phyloP scores from a whole-genome alignment of 495 filamentous ascomycete genomes.

The Neurospora sp. region DNA sequence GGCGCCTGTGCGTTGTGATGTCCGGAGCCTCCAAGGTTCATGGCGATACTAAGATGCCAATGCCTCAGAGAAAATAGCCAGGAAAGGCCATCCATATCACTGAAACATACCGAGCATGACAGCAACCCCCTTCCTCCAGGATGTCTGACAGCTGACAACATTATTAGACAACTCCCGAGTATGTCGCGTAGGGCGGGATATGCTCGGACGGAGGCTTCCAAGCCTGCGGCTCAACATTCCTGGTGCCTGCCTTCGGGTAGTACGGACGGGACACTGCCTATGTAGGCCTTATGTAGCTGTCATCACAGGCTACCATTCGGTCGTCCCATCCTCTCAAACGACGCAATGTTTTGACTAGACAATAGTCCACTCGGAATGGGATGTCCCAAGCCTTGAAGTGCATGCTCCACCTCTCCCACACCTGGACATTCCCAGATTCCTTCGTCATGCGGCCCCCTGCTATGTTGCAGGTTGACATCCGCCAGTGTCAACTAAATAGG shows the following conservation, averaged over 20 bases:
- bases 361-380: too few relatives aligned
- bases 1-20: background rate
- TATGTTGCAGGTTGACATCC: background rate
- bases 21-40: background rate
- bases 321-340: background rate
- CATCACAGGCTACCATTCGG: background rate
- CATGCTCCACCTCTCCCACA: background rate
- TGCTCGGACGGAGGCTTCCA: background rate
- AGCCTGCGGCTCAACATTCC: background rate
- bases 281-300: background rate
- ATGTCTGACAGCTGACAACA: background rate
- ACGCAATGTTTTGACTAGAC: background rate
- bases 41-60: background rate
- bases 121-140: background rate
- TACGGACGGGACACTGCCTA: background rate
- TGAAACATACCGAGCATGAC: background rate
- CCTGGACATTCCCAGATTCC: background rate
- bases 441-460: background rate
- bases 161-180: background rate
- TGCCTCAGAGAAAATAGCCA: background rate
- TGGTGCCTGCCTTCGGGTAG: background rate
- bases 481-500: background rate
- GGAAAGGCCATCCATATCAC: background rate
- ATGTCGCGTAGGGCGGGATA: background rate
- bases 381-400: background rate